These are phyloP conservation scores for Leccinum fibrillosum DNA, from an alignment of 768 basidiomycete species.

Conservation along the genomic window DNA sequence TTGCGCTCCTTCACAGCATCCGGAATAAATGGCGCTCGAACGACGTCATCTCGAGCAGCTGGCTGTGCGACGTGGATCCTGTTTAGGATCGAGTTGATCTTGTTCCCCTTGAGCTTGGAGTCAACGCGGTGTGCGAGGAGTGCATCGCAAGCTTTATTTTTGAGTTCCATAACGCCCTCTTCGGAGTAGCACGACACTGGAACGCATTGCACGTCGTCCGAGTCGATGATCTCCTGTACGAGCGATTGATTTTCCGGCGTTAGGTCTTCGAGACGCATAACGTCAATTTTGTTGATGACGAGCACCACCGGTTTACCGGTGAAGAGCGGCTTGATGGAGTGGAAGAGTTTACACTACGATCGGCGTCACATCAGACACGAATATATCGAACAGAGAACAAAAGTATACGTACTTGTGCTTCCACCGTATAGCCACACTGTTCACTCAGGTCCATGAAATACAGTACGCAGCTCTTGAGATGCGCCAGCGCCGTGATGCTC, in stretches of 20 bases:
- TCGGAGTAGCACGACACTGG: conserved; percentile 95
- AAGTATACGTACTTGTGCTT: conserved; percentile 73
- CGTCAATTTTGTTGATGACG: conserved; percentile 98
- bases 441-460: conserved; percentile 99
- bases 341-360: conserved; percentile 93
- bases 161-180: conserved; percentile 96
- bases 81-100: conserved; percentile 90
- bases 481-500: conserved; percentile 96
- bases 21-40: conserved; percentile 86
- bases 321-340: conserved; percentile 98
- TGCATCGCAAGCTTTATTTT: conserved; percentile 93
- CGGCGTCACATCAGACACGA: neutral
- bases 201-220: conserved; percentile 67
- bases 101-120: conserved; percentile 87
- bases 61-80: conserved; percentile 95
- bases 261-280: conserved; percentile 84
- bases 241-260: conserved; percentile 69
- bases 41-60: conserved; percentile 85
- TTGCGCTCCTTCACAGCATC: conserved; percentile 70
- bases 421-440: conserved; percentile 96
- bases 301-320: conserved; percentile 88
- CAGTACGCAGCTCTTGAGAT: conserved; percentile 88
- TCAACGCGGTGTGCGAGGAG: conserved; percentile 95
- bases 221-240: conserved; percentile 82
- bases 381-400: neutral